Base-by-base conservation (phyloP, 2,329 filamentous ascomycete genomes). In the Furcasterigmium furcatum region DNA sequence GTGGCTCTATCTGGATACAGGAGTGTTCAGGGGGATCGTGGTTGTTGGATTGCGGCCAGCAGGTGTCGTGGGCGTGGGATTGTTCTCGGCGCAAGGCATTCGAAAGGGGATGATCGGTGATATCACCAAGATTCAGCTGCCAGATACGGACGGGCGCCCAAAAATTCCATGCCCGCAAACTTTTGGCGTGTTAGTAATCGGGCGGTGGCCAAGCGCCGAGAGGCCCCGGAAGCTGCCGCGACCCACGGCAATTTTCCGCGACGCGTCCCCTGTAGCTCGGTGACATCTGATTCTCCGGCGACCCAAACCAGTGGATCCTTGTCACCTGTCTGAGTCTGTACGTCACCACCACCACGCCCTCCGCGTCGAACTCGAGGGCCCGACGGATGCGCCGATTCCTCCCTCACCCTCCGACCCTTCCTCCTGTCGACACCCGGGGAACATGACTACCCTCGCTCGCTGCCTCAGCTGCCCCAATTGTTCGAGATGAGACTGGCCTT, bases 401-500 rank as follows among this genome's bases (percentile, higher is more conserved):
- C 20, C 36, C 36, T 21, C n/a, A 39, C 36, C 13, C n/a, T 35
- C 7, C n/a, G n/a, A n/a, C n/a, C n/a, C 35, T 19, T 18, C 35
- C 16, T 18, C 20, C 9, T 18, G 7, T 19, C 35, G 35, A 19
- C 30, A 38, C 14, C 20, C 35, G n/a, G 18, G 48, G 42, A 54
- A 41, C 41, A 58, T 59, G 56, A 51, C 27, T 45, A 40, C 41
- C 16, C 29, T 27, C 44, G 44, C 34, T 43, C 36, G 32, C 32
- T 45, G 19, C 19, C 39, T 42, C 32, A 39, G 12, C 41, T 41
- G 27, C n/a, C 38, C 27, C 14, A 32, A 30, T 45, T 42, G 57
- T 46, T 52, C 66, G 67, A 65, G 51, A 78, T 79, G 74, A 74
- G 69, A 59, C 57, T 64, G 58, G 65, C 61, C 53, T 62, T 71